Conservation (phyloP, 345 rosid genomes). For the Aquilaria yunnanensis region DNA sequence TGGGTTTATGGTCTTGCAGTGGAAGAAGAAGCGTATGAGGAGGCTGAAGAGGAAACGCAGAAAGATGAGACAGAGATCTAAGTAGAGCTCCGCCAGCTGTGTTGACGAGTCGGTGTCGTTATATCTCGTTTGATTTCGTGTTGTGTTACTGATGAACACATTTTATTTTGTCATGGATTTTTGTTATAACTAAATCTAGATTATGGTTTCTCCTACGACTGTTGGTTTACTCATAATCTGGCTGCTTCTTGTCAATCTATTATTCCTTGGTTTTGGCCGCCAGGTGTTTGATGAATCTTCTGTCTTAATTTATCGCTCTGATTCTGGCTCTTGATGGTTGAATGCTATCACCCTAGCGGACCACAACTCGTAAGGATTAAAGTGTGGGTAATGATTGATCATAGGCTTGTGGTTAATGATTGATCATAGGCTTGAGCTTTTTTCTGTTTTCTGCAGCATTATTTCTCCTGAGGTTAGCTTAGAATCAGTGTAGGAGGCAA, state of each 20-base stretch:
- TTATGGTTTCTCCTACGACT: not conserved
- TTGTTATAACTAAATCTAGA: not conserved
- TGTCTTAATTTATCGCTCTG: no score
- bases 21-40: slow-evolving; percentile 99
- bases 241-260: not conserved
- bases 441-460: no score
- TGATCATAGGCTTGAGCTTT: no score
- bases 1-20: slow-evolving; percentile 31
- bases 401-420: no score
- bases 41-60: slow-evolving; percentile 96
- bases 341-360: no score
- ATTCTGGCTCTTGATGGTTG: no score
- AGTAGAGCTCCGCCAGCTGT: slow-evolving; percentile 30
- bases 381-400: no score
- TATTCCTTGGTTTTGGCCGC: not conserved
- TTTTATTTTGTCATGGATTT: not conserved
- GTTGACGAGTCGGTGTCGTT: not conserved
- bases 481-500: no score
- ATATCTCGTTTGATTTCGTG: not conserved
- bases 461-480: no score
- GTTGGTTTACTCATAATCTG: not conserved
- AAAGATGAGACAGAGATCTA: slow-evolving; percentile 99
- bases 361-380: no score
- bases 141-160: slow-evolving; percentile 1
- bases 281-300: no score